A percentile compares a stretch with the other conserved stretches of the same genome.
Conservation (phyloP, 139 green algal genomes). For the Tetraselmis chui region DNA sequence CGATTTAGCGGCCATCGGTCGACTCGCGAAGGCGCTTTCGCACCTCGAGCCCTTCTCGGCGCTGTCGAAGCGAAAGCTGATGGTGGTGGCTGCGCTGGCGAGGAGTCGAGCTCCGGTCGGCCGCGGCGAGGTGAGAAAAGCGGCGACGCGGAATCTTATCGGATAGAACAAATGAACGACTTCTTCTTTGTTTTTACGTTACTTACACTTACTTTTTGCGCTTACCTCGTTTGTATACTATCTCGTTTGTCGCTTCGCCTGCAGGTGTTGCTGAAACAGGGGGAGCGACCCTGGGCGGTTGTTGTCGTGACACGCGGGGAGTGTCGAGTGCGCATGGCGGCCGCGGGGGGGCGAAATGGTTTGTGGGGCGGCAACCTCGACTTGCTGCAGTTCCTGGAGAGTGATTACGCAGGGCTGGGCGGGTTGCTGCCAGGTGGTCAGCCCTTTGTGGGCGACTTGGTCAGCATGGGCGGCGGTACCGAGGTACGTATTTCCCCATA, state of each 20-base stretch:
- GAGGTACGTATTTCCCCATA: too few relatives aligned
- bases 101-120: neutral
- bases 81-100: neutral
- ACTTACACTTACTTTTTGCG: too few relatives aligned
- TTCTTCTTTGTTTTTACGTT: too few relatives aligned
- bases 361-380: neutral
- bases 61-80: neutral
- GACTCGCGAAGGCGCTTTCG: neutral
- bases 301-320: neutral
- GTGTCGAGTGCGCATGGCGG: neutral
- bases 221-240: too few relatives aligned
- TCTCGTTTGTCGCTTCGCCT: too few relatives aligned
- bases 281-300: neutral
- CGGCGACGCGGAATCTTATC: too few relatives aligned
- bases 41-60: neutral
- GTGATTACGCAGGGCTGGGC: neutral
- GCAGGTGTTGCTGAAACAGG: too few relatives aligned
- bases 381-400: neutral
- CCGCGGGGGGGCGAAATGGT: neutral
- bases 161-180: too few relatives aligned
- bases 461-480: neutral
- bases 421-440: neutral
- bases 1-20: neutral
- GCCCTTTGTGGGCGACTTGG: neutral
- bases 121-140: neutral